phyloP scores from a whole-genome alignment of 1,284 basidiomycete species.

The Irpex rosettiformis region DNA sequence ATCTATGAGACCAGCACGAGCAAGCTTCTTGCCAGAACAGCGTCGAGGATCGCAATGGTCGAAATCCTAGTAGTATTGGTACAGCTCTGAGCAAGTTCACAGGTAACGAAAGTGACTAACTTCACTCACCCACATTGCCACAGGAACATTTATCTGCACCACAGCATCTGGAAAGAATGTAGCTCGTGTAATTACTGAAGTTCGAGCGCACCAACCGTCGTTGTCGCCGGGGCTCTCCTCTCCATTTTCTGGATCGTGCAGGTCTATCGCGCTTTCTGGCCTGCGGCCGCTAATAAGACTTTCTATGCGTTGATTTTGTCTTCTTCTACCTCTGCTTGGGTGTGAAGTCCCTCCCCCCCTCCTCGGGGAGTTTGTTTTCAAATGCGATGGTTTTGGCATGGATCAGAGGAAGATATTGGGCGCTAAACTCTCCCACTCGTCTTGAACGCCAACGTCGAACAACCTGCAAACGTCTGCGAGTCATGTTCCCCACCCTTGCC shows the following conservation, averaged over 20 bases:
- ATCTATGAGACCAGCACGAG: constrained; percentile 81
- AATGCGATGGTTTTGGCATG: constrained; percentile 12
- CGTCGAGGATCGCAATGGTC: constrained; percentile 94
- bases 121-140: constrained; percentile 16
- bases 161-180: constrained; percentile 4
- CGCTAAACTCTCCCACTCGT: neutral
- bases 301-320: constrained; percentile 5
- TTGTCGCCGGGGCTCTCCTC: constrained; percentile 2
- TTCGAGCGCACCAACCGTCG: constrained; percentile 11
- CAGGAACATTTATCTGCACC: constrained; percentile 11
- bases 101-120: neutral
- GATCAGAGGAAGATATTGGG: neutral
- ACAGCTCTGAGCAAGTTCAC: constrained; percentile 1
- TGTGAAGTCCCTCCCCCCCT: constrained; percentile 7
- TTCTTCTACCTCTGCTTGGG: constrained; percentile 1
- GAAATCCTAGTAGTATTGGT: constrained; percentile 69
- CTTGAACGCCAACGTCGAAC: neutral
- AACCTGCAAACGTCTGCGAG: constrained; percentile 6
- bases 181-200: neutral
- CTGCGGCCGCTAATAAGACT: constrained; percentile 7
- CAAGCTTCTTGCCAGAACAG: constrained; percentile 93
- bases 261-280: constrained; percentile 13
- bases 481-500: constrained; percentile 66
- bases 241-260: constrained; percentile 1
- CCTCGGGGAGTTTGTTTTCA: constrained; percentile 5